Evolutionary conservation across 495 filamentous ascomycete species (phyloP), one percentile per base, ranked within the genome.

Genomic region (Lasiosphaeria miniovina): DNA sequence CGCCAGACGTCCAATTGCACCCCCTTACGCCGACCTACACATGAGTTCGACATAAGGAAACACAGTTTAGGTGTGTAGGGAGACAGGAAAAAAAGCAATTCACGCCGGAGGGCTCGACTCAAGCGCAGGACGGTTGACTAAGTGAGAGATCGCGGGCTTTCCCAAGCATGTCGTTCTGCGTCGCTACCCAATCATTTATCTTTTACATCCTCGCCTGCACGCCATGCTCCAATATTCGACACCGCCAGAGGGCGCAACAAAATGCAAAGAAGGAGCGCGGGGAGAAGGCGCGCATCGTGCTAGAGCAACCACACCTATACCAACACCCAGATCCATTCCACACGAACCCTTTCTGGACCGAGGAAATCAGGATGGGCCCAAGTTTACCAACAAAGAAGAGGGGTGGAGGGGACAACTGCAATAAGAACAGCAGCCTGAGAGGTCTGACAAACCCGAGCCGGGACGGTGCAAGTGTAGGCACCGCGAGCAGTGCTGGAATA

Each of bases 141-240:
- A 24, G 2, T 36, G 6, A 32, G 10, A 32, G n/a, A 53, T 36
- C 43, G 15, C 12, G 43, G 1, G 43, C 11, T n/a, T 46, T n/a
- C 31, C n/a, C 54, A 64, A 75, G 52, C 52, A 85, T 85, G 82
- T 83, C 82, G 57, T 77, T 82, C 57, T 69, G 70, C 41, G 72
- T 75, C 36, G 82, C 80, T 54, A 65, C 84, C 10, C 91, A 94
- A 75, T 96, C 91, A 14, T 90, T 89, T 58, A 75, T 93, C 69
- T 96, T 95, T 75, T 95, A 93, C 79, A 84, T 93, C 64, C 81
- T 86, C 58, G 88, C 89, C 52, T 96, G 91, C 73, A 86, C 89
- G 36, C 90, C 91, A 66, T 96, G 91, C 74, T 77, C 84, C 55
- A 81, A 86, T 55, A 75, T 84, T 58, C 74, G 75, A 33, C 78